phyloP scores from a whole-genome alignment of 441 rosid species.

The Pelargonium fulgidum region DNA sequence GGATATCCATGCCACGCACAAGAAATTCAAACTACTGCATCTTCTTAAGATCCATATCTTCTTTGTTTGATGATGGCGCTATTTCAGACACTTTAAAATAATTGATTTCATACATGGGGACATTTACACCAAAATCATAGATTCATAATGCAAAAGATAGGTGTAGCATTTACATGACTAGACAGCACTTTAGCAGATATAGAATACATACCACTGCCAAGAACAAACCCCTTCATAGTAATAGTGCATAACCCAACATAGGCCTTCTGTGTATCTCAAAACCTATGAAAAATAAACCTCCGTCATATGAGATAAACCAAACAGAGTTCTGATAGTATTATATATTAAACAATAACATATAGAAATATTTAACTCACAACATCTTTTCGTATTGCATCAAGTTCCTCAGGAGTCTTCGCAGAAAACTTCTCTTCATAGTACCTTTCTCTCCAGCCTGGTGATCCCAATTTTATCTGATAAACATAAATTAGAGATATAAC shows the following conservation, averaged over 20 bases:
- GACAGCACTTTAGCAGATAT: not conserved
- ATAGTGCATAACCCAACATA: slow-evolving; percentile 96
- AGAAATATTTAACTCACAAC: slow-evolving; percentile 52
- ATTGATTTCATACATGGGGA: too few relatives aligned
- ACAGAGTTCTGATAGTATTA: slow-evolving; percentile 14
- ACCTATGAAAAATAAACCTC: slow-evolving; percentile 41
- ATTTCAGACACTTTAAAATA: too few relatives aligned
- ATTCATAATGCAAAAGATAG: too few relatives aligned
- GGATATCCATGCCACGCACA: too few relatives aligned
- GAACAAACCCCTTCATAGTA: slow-evolving; percentile 96
- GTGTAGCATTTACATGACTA: not conserved
- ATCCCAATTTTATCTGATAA: slow-evolving; percentile 68
- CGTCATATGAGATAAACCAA: slow-evolving; percentile 20
- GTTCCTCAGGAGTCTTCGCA: slow-evolving; percentile 54
- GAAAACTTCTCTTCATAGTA: slow-evolving; percentile 80
- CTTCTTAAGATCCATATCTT: too few relatives aligned
- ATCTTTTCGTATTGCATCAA: slow-evolving; percentile 68
- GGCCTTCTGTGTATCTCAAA: slow-evolving; percentile 77
- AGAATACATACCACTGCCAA: slow-evolving; percentile 68
- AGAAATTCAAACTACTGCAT: too few relatives aligned
- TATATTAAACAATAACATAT: slow-evolving; percentile 7
- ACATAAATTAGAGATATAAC: not conserved
- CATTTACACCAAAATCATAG: too few relatives aligned
- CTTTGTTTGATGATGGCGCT: too few relatives aligned
- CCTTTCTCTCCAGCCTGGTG: slow-evolving; percentile 90